A percentile compares a stretch with the other conserved stretches of the same genome.
phyloP scores from a whole-genome alignment of 2,329 filamentous ascomycete genomes.

The Colletotrichum ledebouriae region DNA sequence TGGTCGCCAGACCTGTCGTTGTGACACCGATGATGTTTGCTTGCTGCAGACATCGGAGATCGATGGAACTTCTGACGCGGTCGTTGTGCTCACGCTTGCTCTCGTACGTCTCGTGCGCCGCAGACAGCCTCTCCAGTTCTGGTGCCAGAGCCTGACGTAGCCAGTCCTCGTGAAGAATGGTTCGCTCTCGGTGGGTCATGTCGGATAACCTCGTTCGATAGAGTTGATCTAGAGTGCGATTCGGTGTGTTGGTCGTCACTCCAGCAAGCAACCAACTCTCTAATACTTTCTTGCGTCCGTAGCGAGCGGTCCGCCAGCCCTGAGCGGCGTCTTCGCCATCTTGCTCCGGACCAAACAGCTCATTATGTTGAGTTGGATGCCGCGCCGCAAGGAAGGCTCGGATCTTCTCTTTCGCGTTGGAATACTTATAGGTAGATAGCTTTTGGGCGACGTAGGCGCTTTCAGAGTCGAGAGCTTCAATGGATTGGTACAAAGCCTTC shows the following conservation, averaged over 20 bases:
- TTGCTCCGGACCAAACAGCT: constrained; percentile 46
- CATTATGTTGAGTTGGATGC: constrained; percentile 42
- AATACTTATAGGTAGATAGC: neutral
- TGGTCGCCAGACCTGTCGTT: constrained; percentile 69
- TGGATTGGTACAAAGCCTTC: constrained; percentile 47
- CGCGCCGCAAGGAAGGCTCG: neutral
- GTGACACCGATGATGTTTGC: constrained; percentile 70
- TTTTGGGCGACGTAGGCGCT: neutral
- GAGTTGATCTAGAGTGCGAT: constrained; percentile 14
- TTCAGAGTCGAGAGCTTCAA: constrained; percentile 37
- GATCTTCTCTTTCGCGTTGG: constrained; percentile 11
- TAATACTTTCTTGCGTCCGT: constrained; percentile 10
- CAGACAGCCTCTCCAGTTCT: neutral
- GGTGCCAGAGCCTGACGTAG: constrained; percentile 9
- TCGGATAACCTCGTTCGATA: neutral
- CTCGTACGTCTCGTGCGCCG: constrained; percentile 8
- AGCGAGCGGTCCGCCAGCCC: constrained; percentile 46
- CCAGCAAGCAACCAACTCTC: constrained; percentile 22
- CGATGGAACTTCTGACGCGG: constrained; percentile 49
- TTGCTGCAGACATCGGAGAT: constrained; percentile 53
- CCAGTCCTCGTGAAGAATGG: constrained; percentile 42
- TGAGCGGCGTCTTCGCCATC: constrained; percentile 43
- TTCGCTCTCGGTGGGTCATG: neutral
- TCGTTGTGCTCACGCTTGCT: constrained; percentile 37
- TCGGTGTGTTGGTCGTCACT: neutral